phyloP scores from a whole-genome alignment of 495 filamentous ascomycete genomes.

The Aspergillus cavernicola region DNA sequence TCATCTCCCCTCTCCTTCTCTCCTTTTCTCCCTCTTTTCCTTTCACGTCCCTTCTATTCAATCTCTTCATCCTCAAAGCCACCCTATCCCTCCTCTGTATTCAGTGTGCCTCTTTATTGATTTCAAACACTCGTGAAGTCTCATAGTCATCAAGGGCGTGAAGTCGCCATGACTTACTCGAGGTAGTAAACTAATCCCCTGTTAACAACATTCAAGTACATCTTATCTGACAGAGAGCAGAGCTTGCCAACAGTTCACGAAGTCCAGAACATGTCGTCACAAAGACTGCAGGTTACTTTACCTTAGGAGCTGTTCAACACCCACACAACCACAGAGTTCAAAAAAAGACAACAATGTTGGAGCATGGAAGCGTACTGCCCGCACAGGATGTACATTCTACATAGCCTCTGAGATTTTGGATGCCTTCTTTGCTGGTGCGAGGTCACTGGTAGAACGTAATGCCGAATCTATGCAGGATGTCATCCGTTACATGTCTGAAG shows the following conservation, averaged over 20 bases:
- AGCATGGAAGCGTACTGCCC: neutral
- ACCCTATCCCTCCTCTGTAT: too few relatives aligned
- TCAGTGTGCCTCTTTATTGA: too few relatives aligned
- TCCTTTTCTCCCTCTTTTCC: too few relatives aligned
- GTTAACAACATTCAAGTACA: neutral
- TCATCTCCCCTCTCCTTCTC: too few relatives aligned
- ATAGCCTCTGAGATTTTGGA: neutral
- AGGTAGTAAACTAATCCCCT: neutral
- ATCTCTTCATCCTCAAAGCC: too few relatives aligned
- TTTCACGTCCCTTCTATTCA: too few relatives aligned
- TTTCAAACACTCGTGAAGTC: neutral
- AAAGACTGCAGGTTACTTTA: neutral
- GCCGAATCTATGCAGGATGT: conserved; percentile 2
- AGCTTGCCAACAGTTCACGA: neutral
- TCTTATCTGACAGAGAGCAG: conserved; percentile 6
- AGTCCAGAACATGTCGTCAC: neutral
- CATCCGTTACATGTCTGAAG: conserved; percentile 3
- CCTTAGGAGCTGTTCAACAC: neutral
- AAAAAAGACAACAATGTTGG: neutral
- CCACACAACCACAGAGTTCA: neutral
- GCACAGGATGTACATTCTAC: neutral
- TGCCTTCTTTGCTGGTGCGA: neutral
- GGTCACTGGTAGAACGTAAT: neutral
- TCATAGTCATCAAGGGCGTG: neutral
- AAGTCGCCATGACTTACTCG: neutral